A percentile compares a stretch with the other conserved stretches of the same genome.
Conservation (phyloP, 2,329 filamentous ascomycete genomes). For the Macroventuria anomochaeta region DNA sequence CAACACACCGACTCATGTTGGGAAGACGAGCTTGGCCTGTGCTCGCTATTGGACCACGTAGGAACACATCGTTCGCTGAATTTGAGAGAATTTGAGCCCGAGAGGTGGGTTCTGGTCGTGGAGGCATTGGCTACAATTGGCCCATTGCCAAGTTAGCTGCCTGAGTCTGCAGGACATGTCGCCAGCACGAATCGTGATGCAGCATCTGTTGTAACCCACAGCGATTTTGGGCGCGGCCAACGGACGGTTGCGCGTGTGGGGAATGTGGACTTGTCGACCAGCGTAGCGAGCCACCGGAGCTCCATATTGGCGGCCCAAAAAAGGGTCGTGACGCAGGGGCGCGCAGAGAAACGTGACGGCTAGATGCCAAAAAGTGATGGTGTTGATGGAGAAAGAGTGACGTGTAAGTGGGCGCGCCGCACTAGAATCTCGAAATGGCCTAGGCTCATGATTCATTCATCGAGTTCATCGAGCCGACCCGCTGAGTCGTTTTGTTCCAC, state of each 20-base stretch:
- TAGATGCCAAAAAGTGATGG: conserved; percentile 23
- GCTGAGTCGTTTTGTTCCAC: conserved; percentile 26
- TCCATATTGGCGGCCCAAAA: conserved; percentile 29
- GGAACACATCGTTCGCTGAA: conserved; percentile 35
- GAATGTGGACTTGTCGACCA: conserved; percentile 27
- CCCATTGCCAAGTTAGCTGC: conserved; percentile 34
- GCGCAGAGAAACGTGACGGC: conserved; percentile 26
- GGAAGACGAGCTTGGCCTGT: conserved; percentile 34
- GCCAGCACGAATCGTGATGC: conserved; percentile 33
- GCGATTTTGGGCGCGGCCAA: conserved; percentile 24
- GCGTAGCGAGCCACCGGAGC: conserved; percentile 26
- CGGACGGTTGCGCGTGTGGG: conserved; percentile 31
- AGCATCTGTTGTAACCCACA: conserved; percentile 31
- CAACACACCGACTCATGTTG: conserved; percentile 33
- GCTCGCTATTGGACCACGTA: conserved; percentile 48
- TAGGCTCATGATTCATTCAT: conserved; percentile 9
- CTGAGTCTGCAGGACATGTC: conserved; percentile 28
- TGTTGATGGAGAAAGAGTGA: conserved; percentile 39
- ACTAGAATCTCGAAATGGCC: conserved; percentile 10
- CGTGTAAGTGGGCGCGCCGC: conserved; percentile 32
- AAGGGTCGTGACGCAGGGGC: conserved; percentile 39
- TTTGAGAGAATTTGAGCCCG: conserved; percentile 38
- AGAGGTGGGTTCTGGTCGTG: conserved; percentile 34
- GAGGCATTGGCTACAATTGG: conserved; percentile 34
- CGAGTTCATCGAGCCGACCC: conserved; percentile 29